phyloP scores from a whole-genome alignment of 345 rosid species.

The Rhodamnia argentea region DNA sequence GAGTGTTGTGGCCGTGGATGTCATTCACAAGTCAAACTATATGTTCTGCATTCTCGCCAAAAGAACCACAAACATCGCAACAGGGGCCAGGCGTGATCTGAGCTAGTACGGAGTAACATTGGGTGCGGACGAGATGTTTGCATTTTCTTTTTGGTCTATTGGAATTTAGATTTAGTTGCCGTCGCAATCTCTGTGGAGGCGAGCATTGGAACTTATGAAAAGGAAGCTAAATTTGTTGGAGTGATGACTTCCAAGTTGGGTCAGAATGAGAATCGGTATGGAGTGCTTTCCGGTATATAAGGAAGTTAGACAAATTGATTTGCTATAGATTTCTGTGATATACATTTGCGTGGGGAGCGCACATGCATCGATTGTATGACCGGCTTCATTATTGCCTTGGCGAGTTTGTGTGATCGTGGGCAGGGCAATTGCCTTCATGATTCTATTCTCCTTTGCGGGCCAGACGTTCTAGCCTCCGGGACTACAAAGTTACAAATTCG shows the following conservation, averaged over 20 bases:
- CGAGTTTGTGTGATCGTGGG: neutral
- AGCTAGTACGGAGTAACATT: neutral
- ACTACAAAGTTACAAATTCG: neutral
- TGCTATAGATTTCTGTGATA: neutral
- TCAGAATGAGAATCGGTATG: neutral
- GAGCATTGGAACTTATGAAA: neutral
- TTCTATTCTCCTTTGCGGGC: no score
- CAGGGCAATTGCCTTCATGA: neutral
- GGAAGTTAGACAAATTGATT: neutral
- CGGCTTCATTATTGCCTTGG: no score
- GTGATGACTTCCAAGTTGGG: neutral
- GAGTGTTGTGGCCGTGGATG: neutral
- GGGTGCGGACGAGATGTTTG: neutral
- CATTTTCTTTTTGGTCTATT: neutral
- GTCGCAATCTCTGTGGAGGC: neutral
- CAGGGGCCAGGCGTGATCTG: neutral
- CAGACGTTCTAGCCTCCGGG: no score
- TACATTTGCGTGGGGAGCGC: neutral
- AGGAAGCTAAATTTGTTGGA: neutral
- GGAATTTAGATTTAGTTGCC: neutral
- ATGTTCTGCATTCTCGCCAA: neutral
- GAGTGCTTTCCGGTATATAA: neutral
- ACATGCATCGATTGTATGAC: no score
- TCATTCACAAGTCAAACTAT: neutral
- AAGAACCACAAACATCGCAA: neutral